Percentiles rank a stretch among this genome's conserved stretches.
phyloP scores from a whole-genome alignment of 768 basidiomycete species.

The Podaxis sp. region DNA sequence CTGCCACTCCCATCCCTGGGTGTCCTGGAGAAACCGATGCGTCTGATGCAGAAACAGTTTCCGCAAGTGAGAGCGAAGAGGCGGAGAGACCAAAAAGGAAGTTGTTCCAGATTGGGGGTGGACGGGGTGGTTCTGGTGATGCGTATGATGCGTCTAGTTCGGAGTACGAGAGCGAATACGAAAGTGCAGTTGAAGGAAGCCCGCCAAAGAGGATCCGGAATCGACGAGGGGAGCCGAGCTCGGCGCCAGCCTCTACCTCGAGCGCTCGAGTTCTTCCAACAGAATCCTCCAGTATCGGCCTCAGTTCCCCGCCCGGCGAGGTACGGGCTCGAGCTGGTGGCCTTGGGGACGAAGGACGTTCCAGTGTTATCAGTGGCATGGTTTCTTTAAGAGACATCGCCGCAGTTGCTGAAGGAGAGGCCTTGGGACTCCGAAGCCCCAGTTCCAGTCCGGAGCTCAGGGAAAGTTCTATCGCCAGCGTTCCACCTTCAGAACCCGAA shows the following conservation, averaged over 20 bases:
- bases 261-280: background rate
- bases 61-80: background rate
- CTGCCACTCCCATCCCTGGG: background rate
- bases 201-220: conserved; percentile 7
- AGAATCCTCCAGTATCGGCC: background rate
- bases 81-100: conserved; percentile 3
- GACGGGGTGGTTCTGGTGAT: background rate
- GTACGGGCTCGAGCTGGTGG: background rate
- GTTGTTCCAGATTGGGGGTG: conserved; percentile 3
- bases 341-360: background rate
- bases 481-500: conserved; percentile 5
- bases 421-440: background rate
- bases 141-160: conserved; percentile 7
- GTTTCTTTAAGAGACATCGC: background rate
- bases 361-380: background rate
- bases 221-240: background rate
- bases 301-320: background rate
- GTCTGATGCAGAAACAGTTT: background rate
- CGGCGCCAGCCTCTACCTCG: background rate
- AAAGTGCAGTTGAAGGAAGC: conserved; percentile 8
- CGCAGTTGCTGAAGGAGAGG: background rate
- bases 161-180: conserved; percentile 10
- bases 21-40: background rate
- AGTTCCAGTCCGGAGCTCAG: conserved; percentile 11
- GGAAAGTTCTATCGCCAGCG: conserved; percentile 4